Percentiles rank a stretch among this genome's conserved stretches.
These are phyloP conservation scores for Aspergillus coremiiformis DNA, from an alignment of 495 filamentous ascomycete species.

Conservation along the genomic window DNA sequence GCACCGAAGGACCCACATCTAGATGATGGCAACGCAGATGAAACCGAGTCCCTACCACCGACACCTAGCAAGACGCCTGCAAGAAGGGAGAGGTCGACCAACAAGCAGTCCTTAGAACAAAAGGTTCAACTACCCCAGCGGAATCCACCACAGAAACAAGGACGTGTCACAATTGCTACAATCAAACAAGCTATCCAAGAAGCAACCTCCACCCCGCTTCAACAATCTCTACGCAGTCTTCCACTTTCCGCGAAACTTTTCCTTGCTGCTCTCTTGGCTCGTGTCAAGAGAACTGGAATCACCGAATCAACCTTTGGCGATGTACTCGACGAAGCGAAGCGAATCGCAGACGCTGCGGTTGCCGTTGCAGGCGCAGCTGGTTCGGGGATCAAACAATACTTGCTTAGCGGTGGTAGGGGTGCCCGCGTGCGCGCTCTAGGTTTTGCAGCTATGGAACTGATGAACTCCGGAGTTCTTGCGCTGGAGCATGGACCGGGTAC, in stretches of 20 bases:
- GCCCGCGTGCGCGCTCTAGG: conserved; percentile 61
- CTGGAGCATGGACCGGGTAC: conserved; percentile 53
- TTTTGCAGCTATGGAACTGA: conserved; percentile 68
- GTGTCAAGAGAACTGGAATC: conserved; percentile 74
- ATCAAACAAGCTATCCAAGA: conserved; percentile 93
- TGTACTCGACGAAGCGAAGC: conserved; percentile 80
- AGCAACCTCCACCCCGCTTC: conserved; percentile 84
- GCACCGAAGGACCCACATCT: conserved; percentile 15
- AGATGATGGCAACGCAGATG: conserved; percentile 17
- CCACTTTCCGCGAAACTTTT: conserved; percentile 79
- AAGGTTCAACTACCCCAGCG: conserved; percentile 18
- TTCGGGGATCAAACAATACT: conserved; percentile 33
- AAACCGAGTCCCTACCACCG: conserved; percentile 31
- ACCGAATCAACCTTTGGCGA: conserved; percentile 86
- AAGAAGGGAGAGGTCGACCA: conserved; percentile 24
- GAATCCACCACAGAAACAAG: conserved; percentile 24
- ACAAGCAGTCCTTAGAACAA: conserved; percentile 3
- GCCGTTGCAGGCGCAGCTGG: conserved; percentile 38
- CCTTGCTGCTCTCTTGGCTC: conserved; percentile 69
- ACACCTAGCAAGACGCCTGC: conserved; percentile 42
- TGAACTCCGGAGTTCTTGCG: conserved; percentile 79
- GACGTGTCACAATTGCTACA: conserved; percentile 78
- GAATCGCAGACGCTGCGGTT: conserved; percentile 53
- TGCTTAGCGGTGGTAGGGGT: conserved; percentile 34
- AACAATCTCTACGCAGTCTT: conserved; percentile 74